Evolutionary conservation across 2,329 filamentous ascomycete genomes (phyloP), one percentile per base, ranked within the genome.

Genomic region (Aureobasidium subglaciale): DNA sequence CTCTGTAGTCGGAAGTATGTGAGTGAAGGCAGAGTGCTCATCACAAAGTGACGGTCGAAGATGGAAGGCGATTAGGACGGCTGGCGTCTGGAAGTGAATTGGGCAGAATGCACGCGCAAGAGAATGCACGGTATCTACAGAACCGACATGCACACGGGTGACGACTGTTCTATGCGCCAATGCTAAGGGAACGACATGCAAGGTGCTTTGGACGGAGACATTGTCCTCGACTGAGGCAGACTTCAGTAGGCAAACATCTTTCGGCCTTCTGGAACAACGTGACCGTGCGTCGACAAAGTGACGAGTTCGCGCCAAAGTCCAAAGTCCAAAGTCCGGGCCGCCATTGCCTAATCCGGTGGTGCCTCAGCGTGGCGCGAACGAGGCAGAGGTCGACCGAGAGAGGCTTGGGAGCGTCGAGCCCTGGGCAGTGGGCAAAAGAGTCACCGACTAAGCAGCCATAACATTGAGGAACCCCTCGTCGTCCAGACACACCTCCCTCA

Each of bases 261-360:
- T 38, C 46, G 46, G 46, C 46, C 46, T 50, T 50, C 46, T 50
- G 46, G 46, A 50, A 50, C 9, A 50, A 38, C 46, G 46, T 50
- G 46, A 50, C 46, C 46, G 46, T 50, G 46, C 46, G 34, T 30
- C 10, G 13, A n/a, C 40, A 42, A 45, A 45, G 43, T 48, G 43
- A 48, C 43, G 43, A 48, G 6, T 22, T 35, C 34, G 34, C 34
- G 38, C 38, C 38, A 41, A 38, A 38, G 38, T 24, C 40, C 38
- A 41, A 38, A 38, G 38, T 24, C 40, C 13, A 27, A 24, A 35
- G 43, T 48, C 43, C 43, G 43, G 43, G 16, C 43, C 43, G 29
- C 42, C 16, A 48, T 48, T 48, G 43, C 43, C 43, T 24, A 48
- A 48, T 35, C 18, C 45, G 32, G 29, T 30, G 13, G 13, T 13